Base-by-base conservation (phyloP, 2,329 filamentous ascomycete genomes). In the Amphichorda felina region DNA sequence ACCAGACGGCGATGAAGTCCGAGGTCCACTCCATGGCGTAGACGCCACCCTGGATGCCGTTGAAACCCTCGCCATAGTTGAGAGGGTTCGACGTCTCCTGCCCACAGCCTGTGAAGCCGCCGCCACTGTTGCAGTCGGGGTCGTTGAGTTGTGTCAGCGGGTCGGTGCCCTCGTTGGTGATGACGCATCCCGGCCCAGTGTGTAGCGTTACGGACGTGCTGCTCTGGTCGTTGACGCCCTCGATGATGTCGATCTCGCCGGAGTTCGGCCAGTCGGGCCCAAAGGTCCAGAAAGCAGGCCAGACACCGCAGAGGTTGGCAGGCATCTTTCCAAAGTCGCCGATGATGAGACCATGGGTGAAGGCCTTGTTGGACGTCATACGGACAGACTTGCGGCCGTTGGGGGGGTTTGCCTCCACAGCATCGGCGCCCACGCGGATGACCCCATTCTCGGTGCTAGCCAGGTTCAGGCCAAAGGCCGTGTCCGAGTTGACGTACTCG, bases 181-280 rank as follows among this genome's bases (percentile, higher is more conserved):
- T 68, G 18, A 53, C 55, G 61, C 82, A 87, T 32, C 71, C 72
- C 4, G 63, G 43, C 8, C 57, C 56, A 2, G 82, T 84, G 62
- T 85, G 79, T 13, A 91, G 66, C 24, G 81, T 79, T 57, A 86
- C 65, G 31, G 66, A 56, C 53, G 82, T 73, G 39, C 64, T 57
- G 3, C 59, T 51, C 41, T 75, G 68, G 16, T 64, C 59, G 59
- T 85, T 83, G 45, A 86, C 79, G 26, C 81, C 82, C 60, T 88
- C 83, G 45, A 88, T 74, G 47, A 88, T 81, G 53, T 89, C 83
- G 47, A 89, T 82, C 58, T 88, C 83, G 32, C 82, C 82, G 7
- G 64, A 62, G 29, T 53, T 53, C 2, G 83, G 83, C 83, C 83
- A 88, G 49, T 70, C 57, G n/a, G 67, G 62, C 13, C 81, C 82